Evolutionary conservation across 2,329 filamentous ascomycete species (phyloP).

Genomic region (Coniella vitis): DNA sequence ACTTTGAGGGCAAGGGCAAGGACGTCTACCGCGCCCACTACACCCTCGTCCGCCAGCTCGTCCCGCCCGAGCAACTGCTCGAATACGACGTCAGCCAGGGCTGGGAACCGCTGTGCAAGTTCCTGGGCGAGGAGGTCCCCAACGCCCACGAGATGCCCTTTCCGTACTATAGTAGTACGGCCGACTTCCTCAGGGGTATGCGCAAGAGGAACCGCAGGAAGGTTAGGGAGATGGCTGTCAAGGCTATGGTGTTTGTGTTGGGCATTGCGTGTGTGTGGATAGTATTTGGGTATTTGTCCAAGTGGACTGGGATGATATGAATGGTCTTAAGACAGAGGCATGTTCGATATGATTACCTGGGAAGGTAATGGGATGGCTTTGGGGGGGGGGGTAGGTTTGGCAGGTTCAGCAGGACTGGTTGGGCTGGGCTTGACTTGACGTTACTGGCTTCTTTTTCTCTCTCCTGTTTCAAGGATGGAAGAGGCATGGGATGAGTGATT

Average conservation of each 20-base stretch:
- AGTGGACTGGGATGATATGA: constrained; percentile 8
- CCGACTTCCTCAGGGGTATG: constrained; percentile 6
- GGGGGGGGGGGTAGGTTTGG: too few species aligned
- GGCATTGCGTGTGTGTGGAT: constrained; percentile 13
- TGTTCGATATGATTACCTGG: too few species aligned
- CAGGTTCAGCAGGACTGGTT: too few species aligned
- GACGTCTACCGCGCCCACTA: constrained; percentile 12
- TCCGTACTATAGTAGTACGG: constrained; percentile 26
- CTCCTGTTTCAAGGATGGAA: too few species aligned
- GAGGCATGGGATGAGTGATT: too few species aligned
- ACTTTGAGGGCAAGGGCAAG: constrained; percentile 14
- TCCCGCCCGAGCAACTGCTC: constrained; percentile 28
- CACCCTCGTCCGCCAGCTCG: constrained; percentile 18
- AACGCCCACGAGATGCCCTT: constrained; percentile 21
- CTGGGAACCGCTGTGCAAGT: constrained; percentile 35
- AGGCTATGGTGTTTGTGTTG: constrained; percentile 5
- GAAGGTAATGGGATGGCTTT: too few species aligned
- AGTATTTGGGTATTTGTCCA: constrained; percentile 10
- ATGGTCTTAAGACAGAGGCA: too few species aligned
- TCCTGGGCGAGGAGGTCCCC: constrained; percentile 30
- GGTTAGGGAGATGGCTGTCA: constrained; percentile 2
- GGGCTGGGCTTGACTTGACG: too few species aligned
- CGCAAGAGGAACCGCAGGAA: constrained; percentile 12
- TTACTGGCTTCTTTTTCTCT: too few species aligned
- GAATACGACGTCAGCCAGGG: constrained; percentile 33